Evolutionary conservation across 2,329 filamentous ascomycete genomes (phyloP).

Genomic region (Verticillium longisporum): DNA sequence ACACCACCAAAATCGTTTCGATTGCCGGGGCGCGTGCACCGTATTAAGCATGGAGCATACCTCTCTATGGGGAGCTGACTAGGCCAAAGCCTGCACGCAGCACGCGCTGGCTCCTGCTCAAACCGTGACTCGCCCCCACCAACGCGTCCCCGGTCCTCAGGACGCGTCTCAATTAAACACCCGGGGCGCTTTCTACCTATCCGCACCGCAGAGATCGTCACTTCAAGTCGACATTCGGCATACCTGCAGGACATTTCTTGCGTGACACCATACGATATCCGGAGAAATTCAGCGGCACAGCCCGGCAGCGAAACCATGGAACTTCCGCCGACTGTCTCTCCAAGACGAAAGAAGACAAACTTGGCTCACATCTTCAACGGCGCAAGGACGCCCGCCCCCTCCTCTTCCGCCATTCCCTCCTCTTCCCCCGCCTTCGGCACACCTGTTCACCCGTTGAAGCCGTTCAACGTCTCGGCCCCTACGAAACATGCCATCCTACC

Average conservation of each 20-base stretch:
- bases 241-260: not conserved
- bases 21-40: no score
- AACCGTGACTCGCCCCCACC: not conserved
- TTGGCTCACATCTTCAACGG: conserved; percentile 27
- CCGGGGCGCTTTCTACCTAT: not conserved
- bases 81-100: no score
- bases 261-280: no score
- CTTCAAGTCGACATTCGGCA: not conserved
- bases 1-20: no score
- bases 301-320: not conserved
- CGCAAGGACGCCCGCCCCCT: conserved; percentile 25
- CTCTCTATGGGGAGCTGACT: no score
- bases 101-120: not conserved
- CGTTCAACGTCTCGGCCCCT: conserved; percentile 46
- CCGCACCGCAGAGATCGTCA: not conserved
- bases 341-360: conserved; percentile 19
- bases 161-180: conserved; percentile 14
- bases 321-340: conserved; percentile 5
- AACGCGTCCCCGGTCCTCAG: not conserved
- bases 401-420: conserved; percentile 64
- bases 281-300: no score
- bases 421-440: conserved; percentile 89
- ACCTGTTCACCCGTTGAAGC: conserved; percentile 69
- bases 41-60: no score
- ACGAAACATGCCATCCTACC: conserved; percentile 62